Percentiles rank a stretch among this genome's conserved stretches.
These are phyloP conservation scores for Asclepias syriaca DNA, from an alignment of 257 asterid species.

Conservation along the genomic window DNA sequence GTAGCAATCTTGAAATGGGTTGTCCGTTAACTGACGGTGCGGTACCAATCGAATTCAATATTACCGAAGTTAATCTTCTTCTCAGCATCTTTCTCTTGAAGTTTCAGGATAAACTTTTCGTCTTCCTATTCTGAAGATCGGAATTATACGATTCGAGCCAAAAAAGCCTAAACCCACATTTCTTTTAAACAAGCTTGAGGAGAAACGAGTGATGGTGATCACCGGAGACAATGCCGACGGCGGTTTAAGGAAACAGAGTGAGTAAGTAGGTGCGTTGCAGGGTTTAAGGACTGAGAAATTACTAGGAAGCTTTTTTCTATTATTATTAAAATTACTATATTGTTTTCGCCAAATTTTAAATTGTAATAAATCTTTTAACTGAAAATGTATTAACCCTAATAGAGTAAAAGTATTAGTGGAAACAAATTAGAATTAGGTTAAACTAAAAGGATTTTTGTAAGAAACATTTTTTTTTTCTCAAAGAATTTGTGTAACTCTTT, in stretches of 20 bases:
- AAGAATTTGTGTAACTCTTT: too few relatives aligned
- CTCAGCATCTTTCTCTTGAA: slow-evolving; percentile 44
- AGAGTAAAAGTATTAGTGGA: too few relatives aligned
- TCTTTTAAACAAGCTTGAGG: not conserved
- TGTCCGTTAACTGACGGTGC: slow-evolving; percentile 16
- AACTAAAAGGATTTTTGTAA: too few relatives aligned
- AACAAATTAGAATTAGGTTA: too few relatives aligned
- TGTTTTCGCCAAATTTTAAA: too few relatives aligned
- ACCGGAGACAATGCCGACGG: slow-evolving; percentile 3
- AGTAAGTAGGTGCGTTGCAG: not conserved
- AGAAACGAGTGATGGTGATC: not conserved
- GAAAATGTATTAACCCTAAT: not conserved
- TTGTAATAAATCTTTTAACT: not conserved
- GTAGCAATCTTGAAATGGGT: slow-evolving; percentile 25
- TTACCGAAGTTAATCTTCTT: slow-evolving; percentile 45
- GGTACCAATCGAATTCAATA: slow-evolving; percentile 35
- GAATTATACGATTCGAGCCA: not conserved
- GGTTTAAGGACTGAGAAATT: not conserved
- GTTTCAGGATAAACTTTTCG: not conserved
- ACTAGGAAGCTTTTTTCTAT: not conserved
- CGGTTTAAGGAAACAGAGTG: not conserved
- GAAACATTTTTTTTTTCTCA: too few relatives aligned
- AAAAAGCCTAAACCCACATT: not conserved
- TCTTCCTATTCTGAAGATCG: not conserved
- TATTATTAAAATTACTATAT: too few relatives aligned